Base-by-base conservation (phyloP, 1,139 yeast genomes). In the Debaryomyces subglobosus region DNA sequence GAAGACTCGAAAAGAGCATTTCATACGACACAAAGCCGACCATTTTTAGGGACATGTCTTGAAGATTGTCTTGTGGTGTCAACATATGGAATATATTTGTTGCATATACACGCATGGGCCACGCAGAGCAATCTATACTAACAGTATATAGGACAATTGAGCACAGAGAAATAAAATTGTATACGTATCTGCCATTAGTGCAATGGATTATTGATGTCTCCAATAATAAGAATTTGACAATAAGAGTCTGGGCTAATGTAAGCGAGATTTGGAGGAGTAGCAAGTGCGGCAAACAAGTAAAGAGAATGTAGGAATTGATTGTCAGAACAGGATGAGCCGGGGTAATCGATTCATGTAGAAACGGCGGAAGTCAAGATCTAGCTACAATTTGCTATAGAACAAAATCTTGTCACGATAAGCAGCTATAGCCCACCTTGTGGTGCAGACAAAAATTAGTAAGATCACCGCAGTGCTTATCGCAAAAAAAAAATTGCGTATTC, bases 371-470 rank as follows among this genome's bases (percentile, higher is more conserved):
- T 27, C 6, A 27, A 27, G 30, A 12, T 27, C 30, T 27, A 12
- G 30, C 30, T 27, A 13, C 30, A 12, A 5, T 27, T n/a, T 27
- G 13, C 7, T 2, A n/a, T 18, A 16, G 20, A 16, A 9, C 21
- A 32, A 32, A 15, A 9, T 16, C 34, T 32, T 5, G 35, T 35
- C 38, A 35, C 38, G 25, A 20, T 35, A 10, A 25, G 25, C 13
- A 7, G 20, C 16, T 35, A 35, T n/a, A 35, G 38, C 38, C 38
- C 25, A 35, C 38, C 13, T 35, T 35, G 38, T 35, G 25, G 38
- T 35, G 23, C 15, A 32, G 20, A 30, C 13, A 32, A 13, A 32
- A 27, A 34, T 34, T 34, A 7, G 25, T 35, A 18, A 21, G 38
- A 20, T 18, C 38, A 35, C 25, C 38, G 37, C 16, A 35, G 38